These are phyloP conservation scores for Vaccinium vitisidaea DNA, from an alignment of 148 eudicot species.

Conservation along the genomic window DNA sequence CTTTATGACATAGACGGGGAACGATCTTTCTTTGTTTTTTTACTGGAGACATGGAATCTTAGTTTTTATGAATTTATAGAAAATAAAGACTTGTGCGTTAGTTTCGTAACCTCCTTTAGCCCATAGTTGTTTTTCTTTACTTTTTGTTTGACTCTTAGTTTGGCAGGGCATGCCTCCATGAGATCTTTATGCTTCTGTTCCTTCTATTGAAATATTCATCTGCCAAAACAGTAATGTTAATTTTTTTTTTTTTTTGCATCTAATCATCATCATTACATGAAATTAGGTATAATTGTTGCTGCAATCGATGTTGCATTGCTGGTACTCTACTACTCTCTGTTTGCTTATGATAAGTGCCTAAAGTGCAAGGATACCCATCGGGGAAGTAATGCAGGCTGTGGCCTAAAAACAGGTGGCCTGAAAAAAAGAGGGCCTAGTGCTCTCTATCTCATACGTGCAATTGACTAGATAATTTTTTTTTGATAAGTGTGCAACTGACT, in stretches of 20 bases:
- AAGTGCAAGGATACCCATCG: not conserved
- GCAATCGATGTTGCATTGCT: not conserved
- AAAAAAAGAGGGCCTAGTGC: not conserved
- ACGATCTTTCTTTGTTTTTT: not conserved
- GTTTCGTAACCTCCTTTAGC: not conserved
- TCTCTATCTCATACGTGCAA: not conserved
- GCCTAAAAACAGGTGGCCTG: not conserved
- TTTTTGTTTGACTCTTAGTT: not conserved
- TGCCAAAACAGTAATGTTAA: not conserved
- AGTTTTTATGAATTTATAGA: not conserved
- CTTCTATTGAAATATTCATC: not conserved
- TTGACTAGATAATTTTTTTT: not conserved
- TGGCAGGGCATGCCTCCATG: not conserved
- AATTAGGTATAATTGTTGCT: not conserved
- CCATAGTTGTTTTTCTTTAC: not conserved
- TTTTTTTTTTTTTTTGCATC: not conserved
- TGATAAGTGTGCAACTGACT: too few relatives aligned
- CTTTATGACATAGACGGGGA: not conserved
- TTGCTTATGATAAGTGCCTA: slow-evolving; percentile 5
- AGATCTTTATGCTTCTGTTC: not conserved
- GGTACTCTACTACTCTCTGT: not conserved
- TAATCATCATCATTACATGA: not conserved
- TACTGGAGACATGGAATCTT: not conserved
- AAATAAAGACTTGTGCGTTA: not conserved
- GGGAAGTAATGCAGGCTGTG: not conserved